Evolutionary conservation across 176 grass and related monocot genomes (phyloP).

Genomic region (Musa beccarii): DNA sequence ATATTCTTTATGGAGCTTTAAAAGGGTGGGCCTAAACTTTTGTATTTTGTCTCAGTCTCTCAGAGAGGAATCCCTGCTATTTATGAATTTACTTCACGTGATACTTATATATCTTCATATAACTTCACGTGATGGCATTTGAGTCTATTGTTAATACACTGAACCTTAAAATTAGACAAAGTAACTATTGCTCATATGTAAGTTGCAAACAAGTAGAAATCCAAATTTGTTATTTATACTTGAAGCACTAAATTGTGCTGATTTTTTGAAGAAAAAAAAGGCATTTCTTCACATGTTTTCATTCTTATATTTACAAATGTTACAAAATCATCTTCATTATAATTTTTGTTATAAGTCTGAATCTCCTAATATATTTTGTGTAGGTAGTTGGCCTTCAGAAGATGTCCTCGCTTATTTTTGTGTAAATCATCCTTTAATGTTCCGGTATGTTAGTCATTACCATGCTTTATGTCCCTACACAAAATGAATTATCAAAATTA

Average conservation of each 20-base stretch:
- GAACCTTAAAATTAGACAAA: too few relatives aligned
- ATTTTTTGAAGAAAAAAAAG: not conserved
- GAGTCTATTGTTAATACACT: too few relatives aligned
- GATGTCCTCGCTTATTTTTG: conserved; percentile 93
- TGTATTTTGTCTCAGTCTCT: not conserved
- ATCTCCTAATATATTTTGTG: not conserved
- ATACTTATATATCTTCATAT: too few relatives aligned
- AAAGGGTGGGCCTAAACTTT: not conserved
- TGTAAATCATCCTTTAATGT: conserved; percentile 53
- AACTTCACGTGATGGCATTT: too few relatives aligned
- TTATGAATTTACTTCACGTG: too few relatives aligned
- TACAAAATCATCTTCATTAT: not conserved
- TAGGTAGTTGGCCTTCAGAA: conserved; percentile 97
- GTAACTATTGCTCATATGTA: not conserved
- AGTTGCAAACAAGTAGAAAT: not conserved
- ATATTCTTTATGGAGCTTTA: not conserved
- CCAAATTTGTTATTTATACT: not conserved
- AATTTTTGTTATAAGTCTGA: not conserved
- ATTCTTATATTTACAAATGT: too few relatives aligned
- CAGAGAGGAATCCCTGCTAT: too few relatives aligned
- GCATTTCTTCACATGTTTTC: too few relatives aligned
- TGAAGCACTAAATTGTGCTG: not conserved
- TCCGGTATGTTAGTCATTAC: conserved; percentile 52
- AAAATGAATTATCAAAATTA: too few relatives aligned
- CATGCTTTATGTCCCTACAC: not conserved